phyloP scores from a whole-genome alignment of 257 asterid species.

The Cynanchum wilfordii region DNA sequence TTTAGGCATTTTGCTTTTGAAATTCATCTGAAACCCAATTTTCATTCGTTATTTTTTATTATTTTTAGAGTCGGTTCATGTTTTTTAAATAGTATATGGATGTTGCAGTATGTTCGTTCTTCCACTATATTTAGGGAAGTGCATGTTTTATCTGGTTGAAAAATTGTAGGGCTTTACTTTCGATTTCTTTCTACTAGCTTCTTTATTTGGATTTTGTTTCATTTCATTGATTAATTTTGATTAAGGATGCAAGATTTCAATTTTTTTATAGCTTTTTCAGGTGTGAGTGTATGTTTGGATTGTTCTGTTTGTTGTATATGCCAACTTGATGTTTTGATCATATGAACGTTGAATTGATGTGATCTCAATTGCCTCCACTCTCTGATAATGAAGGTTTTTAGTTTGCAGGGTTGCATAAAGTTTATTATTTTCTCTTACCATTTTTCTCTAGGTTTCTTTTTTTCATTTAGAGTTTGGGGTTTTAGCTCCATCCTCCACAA shows the following conservation, averaged over 20 bases:
- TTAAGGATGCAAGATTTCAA: neutral
- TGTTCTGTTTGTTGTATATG: neutral
- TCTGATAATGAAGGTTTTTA: neutral
- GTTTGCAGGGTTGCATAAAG: neutral
- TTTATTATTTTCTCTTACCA: too few species aligned
- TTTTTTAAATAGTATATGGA: neutral
- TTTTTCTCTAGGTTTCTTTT: neutral
- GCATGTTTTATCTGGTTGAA: slow-evolving; percentile 3
- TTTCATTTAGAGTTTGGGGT: neutral
- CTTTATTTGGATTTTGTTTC: neutral
- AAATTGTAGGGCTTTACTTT: neutral
- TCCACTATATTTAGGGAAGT: neutral
- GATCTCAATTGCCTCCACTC: neutral
- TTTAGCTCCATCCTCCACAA: neutral
- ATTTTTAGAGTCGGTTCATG: slow-evolving; percentile 2
- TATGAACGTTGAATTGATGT: neutral
- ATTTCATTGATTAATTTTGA: slow-evolving; percentile 2
- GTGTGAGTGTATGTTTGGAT: neutral
- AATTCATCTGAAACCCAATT: neutral
- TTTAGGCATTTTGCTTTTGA: neutral
- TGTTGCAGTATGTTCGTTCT: neutral
- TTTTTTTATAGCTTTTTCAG: neutral
- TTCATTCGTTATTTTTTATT: slow-evolving; percentile 5
- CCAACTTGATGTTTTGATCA: neutral
- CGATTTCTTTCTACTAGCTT: neutral